These are phyloP conservation scores for Lachancea dasiensis DNA, from an alignment of 805 yeast species.

Conservation along the genomic window DNA sequence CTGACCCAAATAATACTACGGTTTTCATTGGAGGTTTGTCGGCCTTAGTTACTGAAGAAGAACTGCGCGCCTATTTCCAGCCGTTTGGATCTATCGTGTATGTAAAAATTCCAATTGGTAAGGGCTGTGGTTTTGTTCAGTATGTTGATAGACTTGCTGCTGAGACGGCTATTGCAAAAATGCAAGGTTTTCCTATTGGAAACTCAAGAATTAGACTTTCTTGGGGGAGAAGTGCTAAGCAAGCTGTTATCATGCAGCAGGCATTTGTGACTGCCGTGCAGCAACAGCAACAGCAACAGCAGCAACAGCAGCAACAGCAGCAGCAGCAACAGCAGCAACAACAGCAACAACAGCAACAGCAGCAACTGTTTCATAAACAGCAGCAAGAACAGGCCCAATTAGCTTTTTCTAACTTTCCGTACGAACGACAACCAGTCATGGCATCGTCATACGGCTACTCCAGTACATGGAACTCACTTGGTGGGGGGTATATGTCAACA, in stretches of 20 bases:
- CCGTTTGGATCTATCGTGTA: constrained; percentile 72
- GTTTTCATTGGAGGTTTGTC: constrained; percentile 65
- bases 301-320: constrained; percentile 11
- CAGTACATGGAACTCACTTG: constrained; percentile 12
- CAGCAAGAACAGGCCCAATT: constrained; percentile 9
- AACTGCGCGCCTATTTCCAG: constrained; percentile 52
- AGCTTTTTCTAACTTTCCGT: constrained; percentile 10
- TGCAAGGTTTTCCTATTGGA: constrained; percentile 89
- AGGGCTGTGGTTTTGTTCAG: constrained; percentile 84
- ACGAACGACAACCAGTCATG: constrained; percentile 18
- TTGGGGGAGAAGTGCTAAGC: constrained; percentile 67
- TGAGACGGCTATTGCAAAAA: constrained; percentile 73
- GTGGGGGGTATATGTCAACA: constrained; percentile 9
- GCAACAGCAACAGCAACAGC: constrained; percentile 26
- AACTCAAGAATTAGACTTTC: constrained; percentile 76
- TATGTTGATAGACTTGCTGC: constrained; percentile 73
- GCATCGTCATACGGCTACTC: constrained; percentile 10
- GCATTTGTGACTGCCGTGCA: constrained; percentile 19
- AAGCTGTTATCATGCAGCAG: constrained; percentile 19
- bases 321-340: constrained; percentile 20
- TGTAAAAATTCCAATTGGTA: constrained; percentile 68
- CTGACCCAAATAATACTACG: constrained; percentile 79
- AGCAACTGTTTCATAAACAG: constrained; percentile 9
- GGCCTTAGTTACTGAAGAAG: constrained; percentile 50
- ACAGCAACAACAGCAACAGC: constrained; percentile 26